Conservation (phyloP, 306 rosid species). For the Betula pendula region DNA sequence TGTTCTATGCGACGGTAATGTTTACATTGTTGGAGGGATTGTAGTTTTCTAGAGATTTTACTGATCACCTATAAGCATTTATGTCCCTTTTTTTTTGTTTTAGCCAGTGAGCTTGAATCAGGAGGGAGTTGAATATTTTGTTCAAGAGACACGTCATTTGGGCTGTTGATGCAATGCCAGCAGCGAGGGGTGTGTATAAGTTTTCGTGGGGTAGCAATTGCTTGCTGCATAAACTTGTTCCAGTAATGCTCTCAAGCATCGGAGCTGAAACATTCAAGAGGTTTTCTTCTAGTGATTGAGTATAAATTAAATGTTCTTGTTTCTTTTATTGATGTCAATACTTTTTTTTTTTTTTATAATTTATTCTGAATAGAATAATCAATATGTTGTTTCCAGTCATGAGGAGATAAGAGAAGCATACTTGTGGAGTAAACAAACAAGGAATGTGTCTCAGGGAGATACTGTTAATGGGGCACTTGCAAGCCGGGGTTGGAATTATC, state of each 20-base stretch:
- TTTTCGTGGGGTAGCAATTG: slow-evolving; percentile 16
- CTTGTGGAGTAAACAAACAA: slow-evolving; percentile 27
- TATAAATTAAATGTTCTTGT: slow-evolving; percentile 4
- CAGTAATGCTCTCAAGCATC: slow-evolving; percentile 18
- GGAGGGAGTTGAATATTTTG: background rate
- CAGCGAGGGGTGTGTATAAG: slow-evolving; percentile 21
- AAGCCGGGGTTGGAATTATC: slow-evolving; percentile 21
- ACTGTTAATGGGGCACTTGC: slow-evolving; percentile 20
- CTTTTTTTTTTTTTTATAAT: background rate
- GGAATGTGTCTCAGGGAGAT: slow-evolving; percentile 30
- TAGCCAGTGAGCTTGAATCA: background rate
- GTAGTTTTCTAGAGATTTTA: background rate
- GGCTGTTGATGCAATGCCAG: slow-evolving; percentile 13
- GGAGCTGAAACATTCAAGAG: slow-evolving; percentile 15
- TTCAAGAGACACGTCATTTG: background rate
- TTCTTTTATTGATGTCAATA: slow-evolving; percentile 5
- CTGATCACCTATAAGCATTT: background rate
- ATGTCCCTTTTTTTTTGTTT: background rate
- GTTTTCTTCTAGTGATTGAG: slow-evolving; percentile 12
- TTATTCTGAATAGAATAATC: background rate
- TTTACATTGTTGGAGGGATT: background rate
- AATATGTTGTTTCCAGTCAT: slow-evolving; percentile 1
- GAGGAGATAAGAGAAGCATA: slow-evolving; percentile 41
- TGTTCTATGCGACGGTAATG: background rate
- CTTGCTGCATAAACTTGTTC: slow-evolving; percentile 11